A percentile compares a stretch with the other conserved stretches of the same genome.
These are phyloP conservation scores for Dothideomycetes sp. DNA, from an alignment of 2,329 filamentous ascomycete species.

Conservation along the genomic window DNA sequence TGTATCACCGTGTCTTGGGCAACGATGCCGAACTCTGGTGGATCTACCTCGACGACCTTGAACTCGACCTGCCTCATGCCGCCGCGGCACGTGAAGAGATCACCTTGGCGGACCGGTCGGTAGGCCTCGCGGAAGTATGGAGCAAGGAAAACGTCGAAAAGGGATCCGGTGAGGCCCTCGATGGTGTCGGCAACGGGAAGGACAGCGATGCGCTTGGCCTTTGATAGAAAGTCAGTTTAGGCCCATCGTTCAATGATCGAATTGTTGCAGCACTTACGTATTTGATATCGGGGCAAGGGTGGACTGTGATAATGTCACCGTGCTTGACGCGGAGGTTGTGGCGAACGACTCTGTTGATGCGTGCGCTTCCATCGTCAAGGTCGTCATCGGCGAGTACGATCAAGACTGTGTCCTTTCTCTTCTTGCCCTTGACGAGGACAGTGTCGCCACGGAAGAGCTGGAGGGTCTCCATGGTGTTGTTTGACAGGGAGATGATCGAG, in stretches of 20 bases:
- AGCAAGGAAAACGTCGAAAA: constrained; percentile 98
- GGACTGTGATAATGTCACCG: constrained; percentile 92
- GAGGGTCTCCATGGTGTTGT: constrained; percentile 97
- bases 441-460: constrained; percentile 98
- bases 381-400: constrained; percentile 97
- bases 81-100: constrained; percentile 93
- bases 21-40: constrained; percentile 96
- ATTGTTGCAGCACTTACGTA: constrained; percentile 57
- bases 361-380: constrained; percentile 89
- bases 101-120: constrained; percentile 90
- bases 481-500: constrained; percentile 95
- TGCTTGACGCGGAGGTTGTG: constrained; percentile 99
- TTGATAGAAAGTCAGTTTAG: constrained; percentile 5
- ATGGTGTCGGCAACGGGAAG: constrained; percentile 97
- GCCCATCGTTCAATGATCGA: background rate
- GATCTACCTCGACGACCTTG: constrained; percentile 98
- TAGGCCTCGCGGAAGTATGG: constrained; percentile 99
- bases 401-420: constrained; percentile 96
- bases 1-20: constrained; percentile 98
- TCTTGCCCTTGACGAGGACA: constrained; percentile 97
- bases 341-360: constrained; percentile 96
- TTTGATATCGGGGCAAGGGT: constrained; percentile 99
- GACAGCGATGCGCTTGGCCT: constrained; percentile 98
- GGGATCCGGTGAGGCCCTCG: constrained; percentile 90
- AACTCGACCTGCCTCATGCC: constrained; percentile 99